Evolutionary conservation across 495 filamentous ascomycete genomes (phyloP).

Genomic region (Acidiella bohemica): DNA sequence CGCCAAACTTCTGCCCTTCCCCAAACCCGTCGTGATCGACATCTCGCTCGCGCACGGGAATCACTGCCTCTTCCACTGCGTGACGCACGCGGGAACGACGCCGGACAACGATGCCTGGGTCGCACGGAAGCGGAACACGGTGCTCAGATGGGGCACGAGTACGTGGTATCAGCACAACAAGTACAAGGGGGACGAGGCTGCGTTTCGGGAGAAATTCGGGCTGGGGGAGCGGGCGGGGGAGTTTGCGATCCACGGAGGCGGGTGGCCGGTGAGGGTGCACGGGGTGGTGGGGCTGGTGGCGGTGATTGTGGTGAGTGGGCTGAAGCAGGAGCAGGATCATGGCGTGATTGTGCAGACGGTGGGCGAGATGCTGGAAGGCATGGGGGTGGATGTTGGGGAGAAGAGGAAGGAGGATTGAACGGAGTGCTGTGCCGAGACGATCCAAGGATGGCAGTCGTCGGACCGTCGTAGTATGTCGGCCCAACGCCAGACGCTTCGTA

Average conservation of each 20-base stretch:
- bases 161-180: constrained; percentile 55
- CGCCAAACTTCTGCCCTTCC: constrained; percentile 42
- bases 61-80: constrained; percentile 50
- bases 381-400: constrained; percentile 16
- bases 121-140: constrained; percentile 50
- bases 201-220: constrained; percentile 45
- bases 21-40: constrained; percentile 48
- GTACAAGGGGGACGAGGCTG: constrained; percentile 42
- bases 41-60: constrained; percentile 45
- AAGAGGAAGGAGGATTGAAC: constrained; percentile 21
- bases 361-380: constrained; percentile 28
- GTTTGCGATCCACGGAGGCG: constrained; percentile 68
- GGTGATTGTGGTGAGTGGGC: constrained; percentile 59
- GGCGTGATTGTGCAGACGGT: constrained; percentile 55
- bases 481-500: too few species aligned
- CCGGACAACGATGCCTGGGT: constrained; percentile 37
- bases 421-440: too few species aligned
- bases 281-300: constrained; percentile 61
- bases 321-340: constrained; percentile 70
- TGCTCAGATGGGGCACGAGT: constrained; percentile 52
- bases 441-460: too few species aligned
- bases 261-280: constrained; percentile 51
- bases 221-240: constrained; percentile 40
- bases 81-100: constrained; percentile 40
- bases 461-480: too few species aligned